Percentiles rank a stretch among this genome's conserved stretches.
Evolutionary conservation across 2,329 filamentous ascomycete genomes (phyloP).

Genomic region (Fusarium sp.): DNA sequence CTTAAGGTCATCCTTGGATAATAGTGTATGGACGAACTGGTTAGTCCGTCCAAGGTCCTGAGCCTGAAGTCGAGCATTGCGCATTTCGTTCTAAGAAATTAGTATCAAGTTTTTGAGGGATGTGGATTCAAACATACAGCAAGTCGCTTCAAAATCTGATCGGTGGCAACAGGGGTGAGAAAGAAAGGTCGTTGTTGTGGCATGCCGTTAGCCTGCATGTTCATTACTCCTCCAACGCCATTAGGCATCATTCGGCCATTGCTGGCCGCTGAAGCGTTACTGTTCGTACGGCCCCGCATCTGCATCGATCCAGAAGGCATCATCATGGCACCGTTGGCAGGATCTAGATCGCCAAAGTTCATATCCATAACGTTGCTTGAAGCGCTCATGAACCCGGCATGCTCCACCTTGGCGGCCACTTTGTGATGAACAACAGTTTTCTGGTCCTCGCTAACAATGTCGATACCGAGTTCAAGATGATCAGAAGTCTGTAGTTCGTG

Average conservation of each 20-base stretch:
- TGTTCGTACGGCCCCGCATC: conserved; percentile 75
- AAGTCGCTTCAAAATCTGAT: conserved; percentile 84
- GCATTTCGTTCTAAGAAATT: conserved; percentile 80
- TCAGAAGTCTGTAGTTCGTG: conserved; percentile 93
- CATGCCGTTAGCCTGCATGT: conserved; percentile 67
- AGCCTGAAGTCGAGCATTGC: conserved; percentile 86
- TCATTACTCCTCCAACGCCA: conserved; percentile 52
- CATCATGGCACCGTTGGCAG: conserved; percentile 78
- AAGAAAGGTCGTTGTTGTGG: conserved; percentile 85
- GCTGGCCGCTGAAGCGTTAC: conserved; percentile 70
- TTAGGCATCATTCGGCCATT: conserved; percentile 71
- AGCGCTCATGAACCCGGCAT: conserved; percentile 84
- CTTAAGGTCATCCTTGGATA: conserved; percentile 76
- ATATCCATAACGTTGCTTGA: conserved; percentile 84
- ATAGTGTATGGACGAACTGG: conserved; percentile 80
- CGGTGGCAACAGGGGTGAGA: conserved; percentile 89
- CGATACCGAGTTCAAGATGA: conserved; percentile 93
- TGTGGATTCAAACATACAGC: conserved; percentile 45
- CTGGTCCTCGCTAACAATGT: conserved; percentile 98
- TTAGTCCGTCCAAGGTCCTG: conserved; percentile 86
- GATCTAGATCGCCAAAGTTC: conserved; percentile 92
- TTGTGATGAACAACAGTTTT: conserved; percentile 99
- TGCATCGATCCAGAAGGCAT: conserved; percentile 76
- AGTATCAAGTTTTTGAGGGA: background rate
- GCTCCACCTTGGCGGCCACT: conserved; percentile 95